Evolutionary conservation across 345 rosid genomes (phyloP).

Genomic region (Brassica incana): DNA sequence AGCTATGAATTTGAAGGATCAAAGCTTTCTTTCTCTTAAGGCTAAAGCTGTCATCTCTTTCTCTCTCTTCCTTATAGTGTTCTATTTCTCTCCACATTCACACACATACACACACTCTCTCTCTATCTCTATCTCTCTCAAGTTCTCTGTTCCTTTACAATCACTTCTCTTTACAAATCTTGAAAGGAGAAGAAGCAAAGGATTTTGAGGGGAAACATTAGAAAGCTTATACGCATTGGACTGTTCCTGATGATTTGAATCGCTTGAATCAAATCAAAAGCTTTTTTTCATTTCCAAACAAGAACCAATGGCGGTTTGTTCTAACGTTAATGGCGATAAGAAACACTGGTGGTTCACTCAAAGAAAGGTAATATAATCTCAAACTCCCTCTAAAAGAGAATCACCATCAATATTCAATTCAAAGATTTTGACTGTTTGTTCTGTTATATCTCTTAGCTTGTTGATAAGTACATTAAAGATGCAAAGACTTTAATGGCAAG

Average conservation of each 20-base stretch:
- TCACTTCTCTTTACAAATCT: conserved; percentile 33
- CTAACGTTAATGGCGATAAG: conserved; percentile 49
- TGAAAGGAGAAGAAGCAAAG: conserved; percentile 26
- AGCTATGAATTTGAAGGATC: conserved; percentile 87
- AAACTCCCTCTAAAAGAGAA: neutral
- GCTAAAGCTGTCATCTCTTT: conserved; percentile 70
- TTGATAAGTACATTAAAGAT: conserved; percentile 70
- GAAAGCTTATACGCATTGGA: neutral
- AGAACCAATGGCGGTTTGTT: conserved; percentile 36
- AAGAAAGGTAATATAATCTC: conserved; percentile 53
- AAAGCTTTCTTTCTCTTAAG: conserved; percentile 67
- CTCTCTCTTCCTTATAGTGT: conserved; percentile 36
- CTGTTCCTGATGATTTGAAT: neutral
- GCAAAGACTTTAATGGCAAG: conserved; percentile 68
- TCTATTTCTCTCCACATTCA: conserved; percentile 33
- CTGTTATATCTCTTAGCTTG: conserved; percentile 47
- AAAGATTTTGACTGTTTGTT: neutral
- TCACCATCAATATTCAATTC: neutral
- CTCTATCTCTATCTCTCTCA: conserved; percentile 22
- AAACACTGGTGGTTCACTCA: conserved; percentile 95
- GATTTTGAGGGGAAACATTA: conserved; percentile 12
- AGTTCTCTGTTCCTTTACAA: conserved; percentile 16
- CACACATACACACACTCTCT: neutral
- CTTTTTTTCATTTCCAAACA: neutral
- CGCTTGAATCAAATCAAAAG: neutral